Evolutionary conservation across 805 yeast species (phyloP).

Genomic region (Peterozyma xylosa): DNA sequence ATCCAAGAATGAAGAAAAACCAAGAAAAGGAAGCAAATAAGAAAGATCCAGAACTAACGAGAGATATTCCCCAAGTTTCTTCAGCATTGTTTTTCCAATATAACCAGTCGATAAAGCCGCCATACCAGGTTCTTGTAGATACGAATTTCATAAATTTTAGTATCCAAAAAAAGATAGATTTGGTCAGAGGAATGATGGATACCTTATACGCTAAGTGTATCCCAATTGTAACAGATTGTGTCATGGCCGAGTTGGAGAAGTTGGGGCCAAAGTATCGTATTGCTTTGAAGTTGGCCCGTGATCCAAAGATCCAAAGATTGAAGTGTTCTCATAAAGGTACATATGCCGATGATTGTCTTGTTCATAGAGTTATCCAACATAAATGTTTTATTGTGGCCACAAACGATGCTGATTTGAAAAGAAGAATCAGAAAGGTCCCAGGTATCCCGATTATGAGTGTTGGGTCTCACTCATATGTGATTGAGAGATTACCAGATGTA

Average conservation of each 20-base stretch:
- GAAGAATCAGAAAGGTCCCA: slow-evolving; percentile 92
- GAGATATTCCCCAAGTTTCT: slow-evolving; percentile 85
- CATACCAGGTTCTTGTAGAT: slow-evolving; percentile 92
- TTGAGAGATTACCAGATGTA: slow-evolving; percentile 95
- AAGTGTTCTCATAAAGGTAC: slow-evolving; percentile 93
- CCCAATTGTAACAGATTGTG: slow-evolving; percentile 95
- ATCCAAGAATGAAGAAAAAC: slow-evolving; percentile 47
- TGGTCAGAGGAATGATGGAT: slow-evolving; percentile 97
- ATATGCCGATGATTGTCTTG: slow-evolving; percentile 97
- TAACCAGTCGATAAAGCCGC: slow-evolving; percentile 94
- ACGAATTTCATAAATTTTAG: slow-evolving; percentile 96
- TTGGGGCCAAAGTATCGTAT: slow-evolving; percentile 92
- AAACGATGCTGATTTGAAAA: slow-evolving; percentile 93
- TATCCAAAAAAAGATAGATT: slow-evolving; percentile 90
- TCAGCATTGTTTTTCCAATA: slow-evolving; percentile 93
- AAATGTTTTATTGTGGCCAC: slow-evolving; percentile 97
- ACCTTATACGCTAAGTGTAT: slow-evolving; percentile 90
- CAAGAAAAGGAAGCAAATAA: slow-evolving; percentile 28
- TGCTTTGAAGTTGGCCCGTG: slow-evolving; percentile 87
- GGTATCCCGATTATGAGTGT: slow-evolving; percentile 97
- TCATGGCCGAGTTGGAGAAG: slow-evolving; percentile 95
- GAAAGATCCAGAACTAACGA: slow-evolving; percentile 72
- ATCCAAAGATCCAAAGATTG: slow-evolving; percentile 81
- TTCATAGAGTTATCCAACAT: slow-evolving; percentile 88
- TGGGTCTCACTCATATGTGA: slow-evolving; percentile 85